A percentile compares a stretch with the other conserved stretches of the same genome.
phyloP scores from a whole-genome alignment of 805 yeast genomes.

The Candida pseudofarinosa region DNA sequence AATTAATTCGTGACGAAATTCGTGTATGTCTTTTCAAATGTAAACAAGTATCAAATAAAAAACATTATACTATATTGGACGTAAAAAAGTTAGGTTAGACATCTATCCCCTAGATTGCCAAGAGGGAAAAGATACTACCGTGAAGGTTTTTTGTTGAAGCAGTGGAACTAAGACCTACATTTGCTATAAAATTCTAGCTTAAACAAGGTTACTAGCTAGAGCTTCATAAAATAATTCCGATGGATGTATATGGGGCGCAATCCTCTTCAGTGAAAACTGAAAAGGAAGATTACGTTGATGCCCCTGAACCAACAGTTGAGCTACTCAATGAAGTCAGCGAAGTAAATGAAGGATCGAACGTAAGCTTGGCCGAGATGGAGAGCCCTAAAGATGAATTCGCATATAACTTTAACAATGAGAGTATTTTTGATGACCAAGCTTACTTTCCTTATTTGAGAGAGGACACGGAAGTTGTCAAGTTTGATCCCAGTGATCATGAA shows the following conservation, averaged over 20 bases:
- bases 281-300: background rate
- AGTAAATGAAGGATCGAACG: background rate
- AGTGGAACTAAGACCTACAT: no score
- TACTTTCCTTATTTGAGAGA: constrained; percentile 29
- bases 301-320: background rate
- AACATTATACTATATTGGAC: background rate
- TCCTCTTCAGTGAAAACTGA: background rate
- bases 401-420: constrained; percentile 35
- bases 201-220: no score
- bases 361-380: no score
- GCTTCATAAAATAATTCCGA: background rate
- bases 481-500: constrained; percentile 30
- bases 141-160: no score
- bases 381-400: constrained; percentile 12
- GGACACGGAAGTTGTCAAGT: constrained; percentile 22
- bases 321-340: background rate
- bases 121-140: no score
- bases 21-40: background rate
- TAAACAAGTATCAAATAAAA: background rate
- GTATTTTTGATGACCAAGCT: constrained; percentile 32
- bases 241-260: background rate
- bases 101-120: no score
- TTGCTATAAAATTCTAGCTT: no score
- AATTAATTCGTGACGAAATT: background rate
- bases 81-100: no score